phyloP scores from a whole-genome alignment of 805 yeast genomes.

The Lipomyces spencermartinsiae region DNA sequence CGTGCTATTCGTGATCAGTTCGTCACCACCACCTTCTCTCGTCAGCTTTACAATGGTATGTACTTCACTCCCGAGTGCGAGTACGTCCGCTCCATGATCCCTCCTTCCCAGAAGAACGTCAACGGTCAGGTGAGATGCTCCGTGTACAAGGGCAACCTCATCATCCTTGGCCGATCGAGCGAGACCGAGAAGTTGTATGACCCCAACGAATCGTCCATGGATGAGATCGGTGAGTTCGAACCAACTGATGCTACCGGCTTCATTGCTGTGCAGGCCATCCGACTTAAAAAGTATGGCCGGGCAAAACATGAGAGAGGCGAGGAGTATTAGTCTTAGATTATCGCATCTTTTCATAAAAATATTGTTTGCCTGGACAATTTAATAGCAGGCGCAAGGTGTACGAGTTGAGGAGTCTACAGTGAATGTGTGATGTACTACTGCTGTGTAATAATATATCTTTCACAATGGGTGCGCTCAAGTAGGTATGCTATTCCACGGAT shows the following conservation, averaged over 20 bases:
- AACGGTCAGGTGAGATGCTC: constrained; percentile 95
- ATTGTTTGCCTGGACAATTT: neutral
- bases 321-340: constrained; percentile 44
- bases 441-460: neutral
- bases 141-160: constrained; percentile 87
- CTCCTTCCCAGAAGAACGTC: constrained; percentile 92
- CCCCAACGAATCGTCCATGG: constrained; percentile 98
- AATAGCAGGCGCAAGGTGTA: neutral
- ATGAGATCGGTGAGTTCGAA: constrained; percentile 95
- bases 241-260: constrained; percentile 98
- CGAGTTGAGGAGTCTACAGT: neutral
- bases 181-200: constrained; percentile 96
- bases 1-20: constrained; percentile 95
- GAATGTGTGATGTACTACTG: neutral
- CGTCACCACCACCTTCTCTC: constrained; percentile 91
- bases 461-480: neutral
- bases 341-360: neutral
- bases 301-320: constrained; percentile 83
- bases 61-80: constrained; percentile 99
- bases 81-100: constrained; percentile 89
- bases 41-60: constrained; percentile 93
- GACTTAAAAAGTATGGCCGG: constrained; percentile 98
- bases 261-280: constrained; percentile 96
- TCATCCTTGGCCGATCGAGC: constrained; percentile 90
- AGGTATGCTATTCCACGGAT: neutral